Percentiles rank a stretch among this genome's conserved stretches.
Conservation (phyloP, 345 rosid genomes). For the Populus pruinosa region DNA sequence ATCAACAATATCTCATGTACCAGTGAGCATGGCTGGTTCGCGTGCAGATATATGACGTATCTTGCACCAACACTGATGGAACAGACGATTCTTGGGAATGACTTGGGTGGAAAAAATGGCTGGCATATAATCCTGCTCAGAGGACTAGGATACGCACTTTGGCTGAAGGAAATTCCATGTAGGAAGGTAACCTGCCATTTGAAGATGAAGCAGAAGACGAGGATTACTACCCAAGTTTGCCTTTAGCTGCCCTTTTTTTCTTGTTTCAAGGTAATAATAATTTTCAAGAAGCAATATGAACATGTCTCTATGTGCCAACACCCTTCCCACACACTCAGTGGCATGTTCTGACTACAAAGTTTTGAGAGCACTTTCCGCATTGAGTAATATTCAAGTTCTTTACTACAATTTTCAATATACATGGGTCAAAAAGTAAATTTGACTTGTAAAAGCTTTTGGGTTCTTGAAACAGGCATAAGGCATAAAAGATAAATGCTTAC, state of each 20-base stretch:
- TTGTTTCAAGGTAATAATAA: slow-evolving; percentile 60
- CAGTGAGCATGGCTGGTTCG: too few species aligned
- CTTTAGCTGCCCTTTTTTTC: slow-evolving; percentile 89
- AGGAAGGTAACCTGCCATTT: slow-evolving; percentile 38
- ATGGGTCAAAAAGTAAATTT: background rate
- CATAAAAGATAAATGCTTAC: slow-evolving; percentile 71
- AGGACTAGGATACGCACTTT: slow-evolving; percentile 73
- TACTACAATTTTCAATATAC: background rate
- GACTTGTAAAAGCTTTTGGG: slow-evolving; percentile 7
- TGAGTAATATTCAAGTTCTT: background rate
- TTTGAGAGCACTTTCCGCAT: background rate
- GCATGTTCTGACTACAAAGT: background rate
- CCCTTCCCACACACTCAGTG: background rate
- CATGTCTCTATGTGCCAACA: background rate
- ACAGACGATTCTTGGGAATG: slow-evolving; percentile 66
- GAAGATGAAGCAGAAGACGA: slow-evolving; percentile 90
- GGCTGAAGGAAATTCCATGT: slow-evolving; percentile 44
- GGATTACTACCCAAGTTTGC: slow-evolving; percentile 87
- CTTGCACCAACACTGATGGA: slow-evolving; percentile 57
- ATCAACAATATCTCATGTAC: too few species aligned
- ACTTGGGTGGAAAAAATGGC: slow-evolving; percentile 74
- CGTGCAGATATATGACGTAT: slow-evolving; percentile 59
- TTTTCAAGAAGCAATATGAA: background rate
- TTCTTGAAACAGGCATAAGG: slow-evolving; percentile 66
- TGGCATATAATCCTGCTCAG: slow-evolving; percentile 64